phyloP scores from a whole-genome alignment of 768 basidiomycete genomes.

The Boletus reticulatus region DNA sequence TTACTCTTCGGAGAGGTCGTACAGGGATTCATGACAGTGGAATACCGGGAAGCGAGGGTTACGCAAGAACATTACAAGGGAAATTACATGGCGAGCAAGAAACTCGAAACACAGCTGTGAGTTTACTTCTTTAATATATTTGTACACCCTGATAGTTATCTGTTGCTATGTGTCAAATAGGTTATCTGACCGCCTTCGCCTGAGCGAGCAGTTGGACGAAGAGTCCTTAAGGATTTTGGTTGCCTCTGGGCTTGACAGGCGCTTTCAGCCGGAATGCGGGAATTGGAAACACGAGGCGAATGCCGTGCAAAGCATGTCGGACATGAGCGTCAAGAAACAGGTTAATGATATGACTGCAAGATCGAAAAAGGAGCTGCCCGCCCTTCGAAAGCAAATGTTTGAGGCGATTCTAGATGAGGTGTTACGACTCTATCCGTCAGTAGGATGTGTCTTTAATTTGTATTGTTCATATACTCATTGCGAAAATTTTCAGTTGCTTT shows the following conservation, averaged over 20 bases:
- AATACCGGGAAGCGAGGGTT: slow-evolving; percentile 17
- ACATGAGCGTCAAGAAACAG: background rate
- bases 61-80: background rate
- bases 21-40: slow-evolving; percentile 40
- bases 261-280: slow-evolving; percentile 22
- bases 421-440: slow-evolving; percentile 25
- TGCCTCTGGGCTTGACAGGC: slow-evolving; percentile 26
- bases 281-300: slow-evolving; percentile 20
- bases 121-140: background rate
- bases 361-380: slow-evolving; percentile 1
- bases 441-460: background rate
- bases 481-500: slow-evolving; percentile 5
- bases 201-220: slow-evolving; percentile 25
- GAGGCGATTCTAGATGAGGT: slow-evolving; percentile 26
- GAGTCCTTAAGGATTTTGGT: slow-evolving; percentile 28
- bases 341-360: background rate
- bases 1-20: slow-evolving; percentile 40
- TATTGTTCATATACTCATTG: background rate
- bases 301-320: background rate
- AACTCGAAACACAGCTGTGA: slow-evolving; percentile 22
- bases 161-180: slow-evolving; percentile 8
- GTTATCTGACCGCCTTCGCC: slow-evolving; percentile 16
- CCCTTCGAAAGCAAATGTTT: slow-evolving; percentile 18
- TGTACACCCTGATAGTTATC: background rate
- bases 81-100: background rate